These are phyloP conservation scores for Patellaria atrata DNA, from an alignment of 495 filamentous ascomycete genomes.

Conservation along the genomic window DNA sequence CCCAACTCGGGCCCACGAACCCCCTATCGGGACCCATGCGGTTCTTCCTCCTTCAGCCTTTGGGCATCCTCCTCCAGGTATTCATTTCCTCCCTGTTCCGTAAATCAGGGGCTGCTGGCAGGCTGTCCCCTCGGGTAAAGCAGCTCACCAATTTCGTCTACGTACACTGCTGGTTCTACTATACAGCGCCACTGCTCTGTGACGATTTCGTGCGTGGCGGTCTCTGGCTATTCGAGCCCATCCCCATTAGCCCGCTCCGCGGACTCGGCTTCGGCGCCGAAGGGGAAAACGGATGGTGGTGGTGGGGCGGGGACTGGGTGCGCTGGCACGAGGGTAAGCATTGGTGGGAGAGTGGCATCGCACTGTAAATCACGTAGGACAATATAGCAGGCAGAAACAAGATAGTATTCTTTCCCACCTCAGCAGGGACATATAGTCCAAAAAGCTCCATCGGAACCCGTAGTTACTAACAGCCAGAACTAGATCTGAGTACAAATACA, in stretches of 20 bases:
- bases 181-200: constrained; percentile 23
- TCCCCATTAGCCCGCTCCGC: constrained; percentile 25
- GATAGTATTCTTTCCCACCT: too few species aligned
- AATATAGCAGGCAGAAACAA: too few species aligned
- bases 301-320: constrained; percentile 16
- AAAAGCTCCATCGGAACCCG: too few species aligned
- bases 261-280: constrained; percentile 25
- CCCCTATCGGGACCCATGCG: constrained; percentile 24
- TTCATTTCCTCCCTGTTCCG: constrained; percentile 3
- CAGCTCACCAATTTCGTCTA: constrained; percentile 21
- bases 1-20: constrained; percentile 18
- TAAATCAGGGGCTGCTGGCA: too few species aligned
- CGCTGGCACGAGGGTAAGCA: constrained; percentile 19
- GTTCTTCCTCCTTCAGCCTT: constrained; percentile 29
- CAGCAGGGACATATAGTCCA: too few species aligned
- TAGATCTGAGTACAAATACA: too few species aligned
- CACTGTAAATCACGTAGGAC: too few species aligned
- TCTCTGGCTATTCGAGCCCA: constrained; percentile 28
- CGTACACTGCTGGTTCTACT: constrained; percentile 28
- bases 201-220: constrained; percentile 30
- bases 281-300: constrained; percentile 26
- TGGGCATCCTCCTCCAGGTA: constrained; percentile 23
- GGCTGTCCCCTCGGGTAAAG: too few species aligned
- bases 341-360: constrained; percentile 28
- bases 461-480: too few species aligned